A percentile compares a stretch with the other conserved stretches of the same genome.
phyloP scores from a whole-genome alignment of 805 yeast genomes.

The Candida suzukii region DNA sequence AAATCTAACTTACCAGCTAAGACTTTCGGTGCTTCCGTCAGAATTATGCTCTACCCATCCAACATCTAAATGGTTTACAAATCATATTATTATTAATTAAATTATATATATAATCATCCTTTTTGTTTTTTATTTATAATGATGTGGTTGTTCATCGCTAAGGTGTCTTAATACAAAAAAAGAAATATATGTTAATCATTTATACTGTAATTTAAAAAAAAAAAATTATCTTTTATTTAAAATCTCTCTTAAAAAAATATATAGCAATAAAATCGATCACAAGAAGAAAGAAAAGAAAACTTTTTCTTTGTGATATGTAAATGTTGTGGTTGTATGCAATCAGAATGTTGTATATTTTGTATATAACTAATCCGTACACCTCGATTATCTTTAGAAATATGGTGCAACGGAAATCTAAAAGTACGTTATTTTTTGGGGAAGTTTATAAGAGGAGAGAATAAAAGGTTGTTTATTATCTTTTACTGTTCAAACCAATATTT shows the following conservation, averaged over 20 bases:
- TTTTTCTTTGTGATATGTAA: too few species aligned
- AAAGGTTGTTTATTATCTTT: not conserved
- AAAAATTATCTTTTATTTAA: too few species aligned
- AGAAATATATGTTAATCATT: not conserved
- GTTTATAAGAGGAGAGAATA: not conserved
- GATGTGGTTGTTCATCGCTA: slow-evolving; percentile 2
- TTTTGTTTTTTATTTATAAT: slow-evolving; percentile 1
- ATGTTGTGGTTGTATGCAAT: too few species aligned
- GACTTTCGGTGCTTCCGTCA: slow-evolving; percentile 99
- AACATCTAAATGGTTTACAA: slow-evolving; percentile 65
- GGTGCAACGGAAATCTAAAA: too few species aligned
- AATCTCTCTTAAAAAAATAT: too few species aligned
- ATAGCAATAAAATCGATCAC: too few species aligned
- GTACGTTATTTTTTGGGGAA: not conserved
- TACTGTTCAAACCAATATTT: too few species aligned
- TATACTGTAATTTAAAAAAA: not conserved
- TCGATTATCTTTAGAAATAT: too few species aligned
- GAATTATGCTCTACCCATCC: slow-evolving; percentile 99
- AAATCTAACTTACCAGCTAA: slow-evolving; percentile 98
- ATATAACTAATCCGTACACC: too few species aligned
- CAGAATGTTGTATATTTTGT: too few species aligned
- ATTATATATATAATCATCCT: not conserved
- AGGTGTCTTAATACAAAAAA: slow-evolving; percentile 1
- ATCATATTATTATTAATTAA: not conserved
- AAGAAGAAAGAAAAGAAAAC: too few species aligned